These are phyloP conservation scores for Lumnitzera racemosa DNA, from an alignment of 345 rosid species.

Conservation along the genomic window DNA sequence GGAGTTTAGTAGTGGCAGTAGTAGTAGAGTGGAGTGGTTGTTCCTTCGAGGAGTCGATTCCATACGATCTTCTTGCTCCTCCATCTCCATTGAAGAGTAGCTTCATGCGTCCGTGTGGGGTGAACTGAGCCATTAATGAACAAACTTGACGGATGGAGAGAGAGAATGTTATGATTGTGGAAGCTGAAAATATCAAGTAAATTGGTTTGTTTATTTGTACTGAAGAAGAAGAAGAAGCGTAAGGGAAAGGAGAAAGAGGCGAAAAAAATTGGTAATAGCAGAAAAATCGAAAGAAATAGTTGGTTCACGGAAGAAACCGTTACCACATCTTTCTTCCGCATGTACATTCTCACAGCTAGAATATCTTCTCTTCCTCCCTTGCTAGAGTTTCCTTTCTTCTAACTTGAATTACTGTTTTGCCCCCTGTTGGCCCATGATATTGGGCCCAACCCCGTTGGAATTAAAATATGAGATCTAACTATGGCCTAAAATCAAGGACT, in stretches of 20 bases:
- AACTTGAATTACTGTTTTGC: no score
- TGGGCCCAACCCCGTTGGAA: no score
- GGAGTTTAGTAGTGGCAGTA: neutral
- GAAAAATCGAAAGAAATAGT: neutral
- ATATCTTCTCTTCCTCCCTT: conserved; percentile 4
- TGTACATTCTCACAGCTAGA: conserved; percentile 1
- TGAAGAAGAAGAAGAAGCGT: neutral
- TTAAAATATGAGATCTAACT: no score
- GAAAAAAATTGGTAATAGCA: neutral
- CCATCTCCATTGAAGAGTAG: conserved; percentile 14
- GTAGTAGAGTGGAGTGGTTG: neutral
- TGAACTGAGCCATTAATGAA: conserved; percentile 18
- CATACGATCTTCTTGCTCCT: conserved; percentile 6
- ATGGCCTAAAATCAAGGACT: no score
- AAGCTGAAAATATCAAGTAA: neutral
- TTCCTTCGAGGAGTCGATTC: conserved; percentile 1
- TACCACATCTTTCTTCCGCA: conserved; percentile 13
- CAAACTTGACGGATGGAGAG: neutral
- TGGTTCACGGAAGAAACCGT: conserved; percentile 15
- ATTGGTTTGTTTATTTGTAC: neutral
- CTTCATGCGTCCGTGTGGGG: conserved; percentile 13
- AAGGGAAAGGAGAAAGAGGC: neutral
- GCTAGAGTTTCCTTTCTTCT: no score
- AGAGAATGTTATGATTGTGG: neutral
- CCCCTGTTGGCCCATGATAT: no score